Evolutionary conservation across 768 basidiomycete species (phyloP), one percentile per base, ranked within the genome.

Genomic region (Russula foetens): DNA sequence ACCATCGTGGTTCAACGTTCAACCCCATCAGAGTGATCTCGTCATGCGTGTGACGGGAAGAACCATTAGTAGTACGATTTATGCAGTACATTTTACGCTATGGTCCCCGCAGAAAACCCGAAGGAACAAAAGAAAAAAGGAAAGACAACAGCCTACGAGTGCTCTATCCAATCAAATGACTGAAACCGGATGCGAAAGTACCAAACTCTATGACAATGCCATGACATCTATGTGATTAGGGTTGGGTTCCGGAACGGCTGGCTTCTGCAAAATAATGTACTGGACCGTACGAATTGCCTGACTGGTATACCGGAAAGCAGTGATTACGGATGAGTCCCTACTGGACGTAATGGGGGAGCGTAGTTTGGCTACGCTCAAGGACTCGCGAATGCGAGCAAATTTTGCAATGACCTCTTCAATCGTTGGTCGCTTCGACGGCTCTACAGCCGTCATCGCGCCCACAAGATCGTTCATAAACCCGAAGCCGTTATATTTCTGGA

Each of bases 381-480:
- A 44, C n/a, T 31, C 11, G 26, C 53, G 53, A 8, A 54, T 31
- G n/a, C 7, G 41, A 54, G 53, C 43, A n/a, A 54, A 54, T 21
- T 44, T 29, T 8, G 4, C 11, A 1, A 54, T 24, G 19, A 54
- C 53, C 19, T 24, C 53, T 17, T 54, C 41, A 8, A 54, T 44
- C 28, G 26, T 1, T 7, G 53, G 53, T 15, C 53, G 53, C 41
- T 54, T 44, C 2, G 17, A 26, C 4, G 53, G 53, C n/a, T 44
- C 53, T 9, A 7, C n/a, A 24, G 35, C 51, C 23, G 51, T 52
- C 51, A 52, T 52, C 19, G 23, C 51, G 8, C 7, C 21, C 24
- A 71, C 61, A 0, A 74, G 63, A 6, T 64, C 62, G 35, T 43
- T 14, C 63, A 72, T 49, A 57, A 71, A 71, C 0, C 65, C 67